A percentile compares a stretch with the other conserved stretches of the same genome.
Evolutionary conservation across 2,329 filamentous ascomycete genomes (phyloP).

Genomic region (Trichoderma endophyticum): DNA sequence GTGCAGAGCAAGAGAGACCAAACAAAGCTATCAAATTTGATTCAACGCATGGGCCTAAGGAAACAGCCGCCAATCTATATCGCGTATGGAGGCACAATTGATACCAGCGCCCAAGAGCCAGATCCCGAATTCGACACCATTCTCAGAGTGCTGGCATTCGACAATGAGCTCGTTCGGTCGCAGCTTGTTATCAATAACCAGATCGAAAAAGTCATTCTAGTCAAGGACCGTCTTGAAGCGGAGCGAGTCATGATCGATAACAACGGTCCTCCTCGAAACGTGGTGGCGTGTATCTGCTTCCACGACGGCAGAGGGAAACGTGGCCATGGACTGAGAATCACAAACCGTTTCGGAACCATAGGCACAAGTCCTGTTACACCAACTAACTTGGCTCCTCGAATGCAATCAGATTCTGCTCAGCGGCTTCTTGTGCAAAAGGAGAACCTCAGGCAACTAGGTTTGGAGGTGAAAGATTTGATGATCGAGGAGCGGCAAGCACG

Average conservation of each 20-base stretch:
- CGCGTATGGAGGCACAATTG: slow-evolving; percentile 35
- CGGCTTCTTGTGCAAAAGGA: slow-evolving; percentile 57
- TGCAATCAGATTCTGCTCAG: slow-evolving; percentile 71
- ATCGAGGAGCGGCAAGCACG: slow-evolving; percentile 46
- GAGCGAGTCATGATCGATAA: slow-evolving; percentile 65
- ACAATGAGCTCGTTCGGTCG: slow-evolving; percentile 72
- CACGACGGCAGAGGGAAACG: slow-evolving; percentile 54
- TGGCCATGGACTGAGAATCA: slow-evolving; percentile 59
- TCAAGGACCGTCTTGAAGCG: slow-evolving; percentile 65
- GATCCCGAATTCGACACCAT: slow-evolving; percentile 71
- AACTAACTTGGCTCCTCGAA: slow-evolving; percentile 59
- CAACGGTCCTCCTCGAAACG: slow-evolving; percentile 60
- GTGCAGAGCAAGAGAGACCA: slow-evolving; percentile 77
- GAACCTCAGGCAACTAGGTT: slow-evolving; percentile 50
- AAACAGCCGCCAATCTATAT: slow-evolving; percentile 38
- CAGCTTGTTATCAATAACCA: slow-evolving; percentile 77
- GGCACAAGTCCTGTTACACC: slow-evolving; percentile 44
- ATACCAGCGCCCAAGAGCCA: slow-evolving; percentile 60
- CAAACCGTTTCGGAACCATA: slow-evolving; percentile 40
- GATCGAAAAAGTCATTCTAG: slow-evolving; percentile 82
- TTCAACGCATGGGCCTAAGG: slow-evolving; percentile 59
- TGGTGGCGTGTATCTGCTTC: slow-evolving; percentile 67
- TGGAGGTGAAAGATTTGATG: slow-evolving; percentile 52
- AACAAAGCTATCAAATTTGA: slow-evolving; percentile 61
- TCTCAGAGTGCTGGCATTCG: slow-evolving; percentile 75